Evolutionary conservation across 805 yeast species (phyloP), one percentile per base, ranked within the genome.

Genomic region (Pichia pseudocactophila): DNA sequence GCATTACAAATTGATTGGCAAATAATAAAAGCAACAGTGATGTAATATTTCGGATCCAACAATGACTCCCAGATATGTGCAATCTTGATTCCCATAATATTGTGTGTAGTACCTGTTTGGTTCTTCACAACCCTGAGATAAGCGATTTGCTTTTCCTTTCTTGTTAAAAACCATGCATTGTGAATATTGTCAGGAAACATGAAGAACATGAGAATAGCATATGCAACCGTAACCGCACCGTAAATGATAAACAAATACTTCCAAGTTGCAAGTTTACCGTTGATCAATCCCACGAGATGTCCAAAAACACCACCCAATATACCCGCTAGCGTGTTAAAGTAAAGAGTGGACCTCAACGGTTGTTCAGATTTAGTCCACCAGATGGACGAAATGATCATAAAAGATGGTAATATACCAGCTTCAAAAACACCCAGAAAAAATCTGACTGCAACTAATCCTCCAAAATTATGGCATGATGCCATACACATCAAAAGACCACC

Each of bases 171-270:
- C 51, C 60, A 61, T 7, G 73, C 70, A 32, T 53, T 55, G 16
- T 57, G 56, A 13, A 82, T 84, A 57, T 66, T 64, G 47, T 66
- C 70, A n/a, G 73, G 74, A 31, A 55, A 61, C 42, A 56, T 62
- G 57, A 46, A 66, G 15, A 56, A 37, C 28, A 57, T 43, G 13
- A 51, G 47, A 40, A 54, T 47, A 46, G 56, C 50, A 58, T 59
- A 58, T 18, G 50, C 52, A 11, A 79, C 61, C 2, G 85, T 78
- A 46, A 75, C 60, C 9, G 70, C 57, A 18, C 92, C 94, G 37
- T 75, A 71, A 30, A 78, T 64, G 34, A 82, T 61, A 55, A 75
- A 82, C 5, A 79, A 58, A 27, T 76, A 62, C 53, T 73, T 76
- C 89, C 89, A 82, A 7, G 80, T 69, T 2, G 57, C 62, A 5